Evolutionary conservation across 805 yeast species (phyloP), one percentile per base, ranked within the genome.

Genomic region (Wickerhamiella bombiphila): DNA sequence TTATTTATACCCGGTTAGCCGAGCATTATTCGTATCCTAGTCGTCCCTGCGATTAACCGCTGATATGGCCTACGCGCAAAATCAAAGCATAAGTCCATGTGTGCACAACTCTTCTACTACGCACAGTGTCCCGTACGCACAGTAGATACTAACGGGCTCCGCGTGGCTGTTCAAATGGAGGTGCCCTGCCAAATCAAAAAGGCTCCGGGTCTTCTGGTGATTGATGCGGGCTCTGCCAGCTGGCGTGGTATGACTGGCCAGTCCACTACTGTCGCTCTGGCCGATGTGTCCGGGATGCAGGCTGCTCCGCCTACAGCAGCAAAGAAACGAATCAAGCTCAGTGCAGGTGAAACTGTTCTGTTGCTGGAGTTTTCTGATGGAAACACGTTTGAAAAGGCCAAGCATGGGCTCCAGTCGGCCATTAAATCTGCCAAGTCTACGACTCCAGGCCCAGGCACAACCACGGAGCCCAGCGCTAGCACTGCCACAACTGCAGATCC

Each of bases 321-420:
- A 14, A 48, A 47, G 36, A 41, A 50, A 22, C 45, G 54, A 6
- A 43, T 53, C 37, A 42, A 49, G 36, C 46, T 49, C 14, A 41
- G 42, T 3, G 42, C 50, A 14, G 31, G 39, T 13, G 47, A 38
- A 36, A 47, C 45, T 22, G 51, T 56, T 31, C 60, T 61, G 19
- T 57, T 69, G 29, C 72, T 85, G 43, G 65, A 78, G 1, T 81
- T 83, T 57, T 74, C 72, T 39, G 77, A 73, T 50, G 62, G 91
- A 35, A 71, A 72, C 15, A 77, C 80, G 5, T 79, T 85, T 82
- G 82, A 79, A 44, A 70, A 26, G 18, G 50, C 54, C 1, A 41
- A 48, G 6, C 43, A 40, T 22, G 47, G 39, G 25, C 45, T 50
- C 15, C 54, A 50, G 41, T 32, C 39, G 8, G 54, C 51, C 1